A percentile compares a stretch with the other conserved stretches of the same genome.
These are phyloP conservation scores for Acanthamoeba castellanii DNA, from an alignment of 208 protist genomes.

Conservation along the genomic window DNA sequence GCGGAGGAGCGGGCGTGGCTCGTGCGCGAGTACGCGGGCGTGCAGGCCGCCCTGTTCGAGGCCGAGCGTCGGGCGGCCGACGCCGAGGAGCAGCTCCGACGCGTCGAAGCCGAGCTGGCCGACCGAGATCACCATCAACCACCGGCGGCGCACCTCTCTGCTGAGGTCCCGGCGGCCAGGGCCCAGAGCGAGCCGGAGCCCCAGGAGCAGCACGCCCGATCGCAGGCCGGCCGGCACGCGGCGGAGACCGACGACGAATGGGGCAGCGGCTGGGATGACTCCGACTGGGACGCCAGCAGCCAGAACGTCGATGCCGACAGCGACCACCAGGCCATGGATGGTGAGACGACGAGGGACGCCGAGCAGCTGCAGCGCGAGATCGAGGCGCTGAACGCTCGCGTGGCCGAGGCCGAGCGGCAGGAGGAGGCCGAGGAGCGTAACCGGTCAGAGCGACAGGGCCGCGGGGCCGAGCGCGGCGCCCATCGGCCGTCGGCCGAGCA, in stretches of 20 bases:
- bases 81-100: neutral
- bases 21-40: neutral
- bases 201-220: no score
- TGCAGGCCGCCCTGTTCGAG: neutral
- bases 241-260: neutral
- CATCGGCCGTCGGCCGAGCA: neutral
- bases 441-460: neutral
- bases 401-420: neutral
- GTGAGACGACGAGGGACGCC: neutral
- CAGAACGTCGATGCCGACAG: neutral
- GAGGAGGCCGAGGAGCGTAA: neutral
- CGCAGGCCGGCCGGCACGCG: no score
- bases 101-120: neutral
- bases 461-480: neutral
- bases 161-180: no score
- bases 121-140: no score
- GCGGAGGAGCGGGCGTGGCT: neutral
- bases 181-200: no score
- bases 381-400: neutral
- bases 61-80: neutral
- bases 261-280: neutral
- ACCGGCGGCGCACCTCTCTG: no score
- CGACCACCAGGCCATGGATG: neutral
- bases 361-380: neutral
- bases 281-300: neutral